Base-by-base conservation (phyloP, 768 basidiomycete genomes). In the Dacryopinax primogenitus region DNA sequence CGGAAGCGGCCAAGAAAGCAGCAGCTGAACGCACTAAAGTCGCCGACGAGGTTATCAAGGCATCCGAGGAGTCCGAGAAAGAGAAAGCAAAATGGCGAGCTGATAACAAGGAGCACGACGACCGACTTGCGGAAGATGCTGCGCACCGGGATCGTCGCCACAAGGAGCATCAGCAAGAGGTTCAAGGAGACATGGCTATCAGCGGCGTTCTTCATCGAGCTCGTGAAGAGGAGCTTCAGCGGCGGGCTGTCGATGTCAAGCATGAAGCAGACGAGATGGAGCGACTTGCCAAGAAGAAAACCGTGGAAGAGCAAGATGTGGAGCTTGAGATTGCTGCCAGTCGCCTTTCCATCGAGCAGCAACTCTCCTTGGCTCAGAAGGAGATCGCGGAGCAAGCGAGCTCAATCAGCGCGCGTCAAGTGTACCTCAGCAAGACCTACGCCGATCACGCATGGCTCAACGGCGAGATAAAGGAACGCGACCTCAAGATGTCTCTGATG, bases 401-500 rank as follows among this genome's bases (percentile, higher is more conserved):
- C 7, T 23, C 15, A 3, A 58, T 58, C 51, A 58, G 51, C 51
- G 11, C 3, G 15, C 51, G 51, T 6, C 15, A 4, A 11, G 3
- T 58, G 26, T 28, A 58, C 51, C 51, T 58, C 26, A 30, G 51
- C 51, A 13, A 21, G 51, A 58, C 30, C 4, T 58, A 58, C 26
- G 51, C 26, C 23, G 51, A 58, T 21, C 21, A 58, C 32, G 51
- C 51, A 3, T 21, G 21, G 12, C 18, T 28, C 13, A 32, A 58
- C 26, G 51, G 26, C 51, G 51, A 58, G 51, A 26, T 58, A 11
- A 58, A 58, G 51, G 51, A 58, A 30, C 51, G 51, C 51, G 51
- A 58, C 51, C 51, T 58, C 26, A 58, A 58, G 30, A 58, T 58
- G 51, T 13, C 51, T 3, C 18, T 58, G 4, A 26, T 58, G 23